Percentiles rank a stretch among this genome's conserved stretches.
Evolutionary conservation across 441 rosid genomes (phyloP).

Genomic region (Bocquillonia castaneifolia): DNA sequence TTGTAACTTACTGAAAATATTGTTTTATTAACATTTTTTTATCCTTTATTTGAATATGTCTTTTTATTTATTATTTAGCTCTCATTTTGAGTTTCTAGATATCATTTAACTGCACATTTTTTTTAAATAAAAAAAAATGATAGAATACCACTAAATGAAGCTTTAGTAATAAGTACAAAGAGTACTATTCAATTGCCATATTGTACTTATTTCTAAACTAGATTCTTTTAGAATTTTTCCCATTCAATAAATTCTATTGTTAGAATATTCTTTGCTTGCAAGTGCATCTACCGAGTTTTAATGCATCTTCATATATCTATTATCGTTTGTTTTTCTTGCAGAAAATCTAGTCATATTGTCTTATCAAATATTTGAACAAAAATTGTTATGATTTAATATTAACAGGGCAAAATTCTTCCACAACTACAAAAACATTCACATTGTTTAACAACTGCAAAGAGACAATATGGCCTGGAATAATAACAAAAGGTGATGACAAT

Average conservation of each 20-base stretch:
- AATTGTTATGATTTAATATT: neutral
- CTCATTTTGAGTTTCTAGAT: too few species aligned
- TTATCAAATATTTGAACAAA: neutral
- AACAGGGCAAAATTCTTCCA: constrained; percentile 24
- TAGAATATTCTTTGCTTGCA: neutral
- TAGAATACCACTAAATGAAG: too few species aligned
- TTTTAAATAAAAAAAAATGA: too few species aligned
- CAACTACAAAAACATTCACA: constrained; percentile 39
- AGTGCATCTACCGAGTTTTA: neutral
- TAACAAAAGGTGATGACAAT: constrained; percentile 24
- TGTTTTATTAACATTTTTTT: too few species aligned
- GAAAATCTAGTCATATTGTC: neutral
- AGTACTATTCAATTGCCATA: too few species aligned
- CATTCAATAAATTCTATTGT: too few species aligned
- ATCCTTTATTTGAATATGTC: too few species aligned
- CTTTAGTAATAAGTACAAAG: too few species aligned
- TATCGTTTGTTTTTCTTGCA: neutral
- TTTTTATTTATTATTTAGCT: too few species aligned
- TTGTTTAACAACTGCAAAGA: constrained; percentile 50
- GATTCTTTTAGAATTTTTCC: neutral
- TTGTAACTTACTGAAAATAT: too few species aligned
- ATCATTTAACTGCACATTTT: too few species aligned
- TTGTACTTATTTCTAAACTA: neutral
- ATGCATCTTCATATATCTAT: too few species aligned
- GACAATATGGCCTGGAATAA: constrained; percentile 55